Percentiles rank a stretch among this genome's conserved stretches.
Evolutionary conservation across 169 alveolate species (phyloP).

Genomic region (Eimeria maxima): DNA sequence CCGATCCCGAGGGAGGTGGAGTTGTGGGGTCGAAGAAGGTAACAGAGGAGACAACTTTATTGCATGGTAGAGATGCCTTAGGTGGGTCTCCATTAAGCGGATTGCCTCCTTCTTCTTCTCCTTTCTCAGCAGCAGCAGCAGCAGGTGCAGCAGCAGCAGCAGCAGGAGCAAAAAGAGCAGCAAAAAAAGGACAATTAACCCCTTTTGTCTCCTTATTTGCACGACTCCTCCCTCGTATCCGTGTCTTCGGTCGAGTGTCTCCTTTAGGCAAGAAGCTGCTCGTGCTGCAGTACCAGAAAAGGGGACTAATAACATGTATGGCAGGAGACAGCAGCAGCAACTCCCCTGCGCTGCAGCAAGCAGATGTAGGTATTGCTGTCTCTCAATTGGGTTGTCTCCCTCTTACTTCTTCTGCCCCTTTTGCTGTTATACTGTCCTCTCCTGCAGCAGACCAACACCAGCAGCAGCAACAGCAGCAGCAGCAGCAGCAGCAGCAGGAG

Average conservation of each 20-base stretch:
- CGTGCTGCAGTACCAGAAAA: constrained; percentile 35
- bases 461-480: too few relatives aligned
- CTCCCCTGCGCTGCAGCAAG: constrained; percentile 95
- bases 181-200: background rate
- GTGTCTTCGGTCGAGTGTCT: constrained; percentile 72
- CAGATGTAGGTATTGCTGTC: constrained; percentile 96
- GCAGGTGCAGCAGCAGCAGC: too few relatives aligned
- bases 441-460: background rate
- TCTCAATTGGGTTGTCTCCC: constrained; percentile 85
- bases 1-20: background rate
- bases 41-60: background rate
- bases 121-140: background rate
- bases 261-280: constrained; percentile 52
- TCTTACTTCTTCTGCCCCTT: constrained; percentile 14
- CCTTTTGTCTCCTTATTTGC: background rate
- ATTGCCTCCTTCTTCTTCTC: background rate
- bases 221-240: constrained; percentile 40
- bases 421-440: constrained; percentile 28
- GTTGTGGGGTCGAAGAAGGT: background rate
- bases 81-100: too few relatives aligned
- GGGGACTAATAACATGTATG: constrained; percentile 89
- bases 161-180: background rate
- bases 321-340: constrained; percentile 98
- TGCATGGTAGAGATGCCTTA: too few relatives aligned
- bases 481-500: background rate